These are phyloP conservation scores for Peronospora destructor DNA, from an alignment of 352 stramenopile genomes.

Conservation along the genomic window DNA sequence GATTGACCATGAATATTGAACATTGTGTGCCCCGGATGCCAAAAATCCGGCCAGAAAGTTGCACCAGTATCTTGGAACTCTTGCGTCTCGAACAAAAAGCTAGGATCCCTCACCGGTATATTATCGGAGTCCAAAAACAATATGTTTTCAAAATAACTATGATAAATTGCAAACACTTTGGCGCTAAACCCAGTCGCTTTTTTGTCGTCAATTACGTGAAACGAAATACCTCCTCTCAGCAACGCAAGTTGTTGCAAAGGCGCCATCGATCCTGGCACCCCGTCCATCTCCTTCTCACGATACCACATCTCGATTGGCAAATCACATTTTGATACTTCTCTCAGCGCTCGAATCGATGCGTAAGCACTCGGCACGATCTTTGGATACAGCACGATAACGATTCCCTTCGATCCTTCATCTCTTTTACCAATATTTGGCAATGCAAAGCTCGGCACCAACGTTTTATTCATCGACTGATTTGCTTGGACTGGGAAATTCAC, in stretches of 20 bases:
- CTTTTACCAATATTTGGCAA: slow-evolving; percentile 9
- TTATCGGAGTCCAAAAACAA: slow-evolving; percentile 65
- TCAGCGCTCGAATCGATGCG: slow-evolving; percentile 30
- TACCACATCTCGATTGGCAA: slow-evolving; percentile 57
- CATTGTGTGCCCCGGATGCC: slow-evolving; percentile 49
- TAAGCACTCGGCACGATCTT: slow-evolving; percentile 46
- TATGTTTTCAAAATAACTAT: slow-evolving; percentile 40
- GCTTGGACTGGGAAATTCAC: slow-evolving; percentile 31
- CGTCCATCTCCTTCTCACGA: slow-evolving; percentile 25
- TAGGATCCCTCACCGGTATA: slow-evolving; percentile 45
- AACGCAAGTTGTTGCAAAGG: slow-evolving; percentile 12
- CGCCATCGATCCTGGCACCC: slow-evolving; percentile 14
- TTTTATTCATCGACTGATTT: slow-evolving; percentile 13
- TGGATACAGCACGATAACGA: slow-evolving; percentile 54
- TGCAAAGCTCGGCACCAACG: slow-evolving; percentile 8
- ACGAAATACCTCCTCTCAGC: slow-evolving; percentile 7
- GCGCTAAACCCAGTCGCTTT: slow-evolving; percentile 37
- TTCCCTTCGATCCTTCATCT: slow-evolving; percentile 17
- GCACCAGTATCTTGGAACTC: slow-evolving; percentile 42
- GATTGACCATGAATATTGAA: slow-evolving; percentile 54
- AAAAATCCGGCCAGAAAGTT: slow-evolving; percentile 73
- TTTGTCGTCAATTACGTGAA: slow-evolving; percentile 29
- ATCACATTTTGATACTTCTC: slow-evolving; percentile 26
- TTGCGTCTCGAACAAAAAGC: slow-evolving; percentile 39
- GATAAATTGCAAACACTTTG: slow-evolving; percentile 48